Percentiles rank a stretch among this genome's conserved stretches.
phyloP scores from a whole-genome alignment of 345 rosid species.

The Mercurialis annua region DNA sequence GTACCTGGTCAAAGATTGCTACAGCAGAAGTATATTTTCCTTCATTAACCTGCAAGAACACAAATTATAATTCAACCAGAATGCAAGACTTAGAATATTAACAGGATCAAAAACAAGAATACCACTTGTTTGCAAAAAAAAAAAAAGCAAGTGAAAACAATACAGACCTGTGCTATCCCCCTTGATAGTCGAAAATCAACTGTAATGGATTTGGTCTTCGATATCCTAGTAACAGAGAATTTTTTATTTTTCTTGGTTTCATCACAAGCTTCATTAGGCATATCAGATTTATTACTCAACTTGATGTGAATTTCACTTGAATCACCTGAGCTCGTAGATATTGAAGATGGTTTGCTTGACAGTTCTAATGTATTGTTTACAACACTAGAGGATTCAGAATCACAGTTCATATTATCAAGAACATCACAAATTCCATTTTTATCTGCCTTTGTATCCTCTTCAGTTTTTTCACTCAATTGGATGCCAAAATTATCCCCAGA shows the following conservation, averaged over 20 bases:
- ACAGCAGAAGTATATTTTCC: slow-evolving; percentile 83
- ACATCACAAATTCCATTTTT: slow-evolving; percentile 37
- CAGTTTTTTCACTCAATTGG: slow-evolving; percentile 31
- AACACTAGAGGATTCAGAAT: slow-evolving; percentile 33
- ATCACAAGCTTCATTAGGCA: slow-evolving; percentile 36
- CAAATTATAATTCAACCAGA: slow-evolving; percentile 14
- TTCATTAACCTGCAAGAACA: slow-evolving; percentile 77
- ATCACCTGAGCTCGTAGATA: slow-evolving; percentile 37
- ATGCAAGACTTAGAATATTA: slow-evolving; percentile 11
- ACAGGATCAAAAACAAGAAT: not conserved
- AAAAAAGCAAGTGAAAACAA: slow-evolving; percentile 5
- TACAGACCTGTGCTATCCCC: slow-evolving; percentile 89
- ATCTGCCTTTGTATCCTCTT: slow-evolving; percentile 32
- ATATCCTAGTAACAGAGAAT: slow-evolving; percentile 56
- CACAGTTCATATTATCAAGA: slow-evolving; percentile 31
- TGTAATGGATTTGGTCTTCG: slow-evolving; percentile 73
- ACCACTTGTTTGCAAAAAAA: not conserved
- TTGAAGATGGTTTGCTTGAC: slow-evolving; percentile 35
- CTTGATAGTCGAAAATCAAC: slow-evolving; percentile 91
- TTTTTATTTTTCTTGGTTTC: slow-evolving; percentile 53
- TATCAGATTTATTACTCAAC: slow-evolving; percentile 33
- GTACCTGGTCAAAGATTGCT: slow-evolving; percentile 88
- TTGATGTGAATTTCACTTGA: slow-evolving; percentile 43
- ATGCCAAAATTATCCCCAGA: slow-evolving; percentile 32
- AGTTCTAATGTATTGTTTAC: slow-evolving; percentile 34